Evolutionary conservation across 1,284 basidiomycete species (phyloP).

Genomic region (Irpex sp.): DNA sequence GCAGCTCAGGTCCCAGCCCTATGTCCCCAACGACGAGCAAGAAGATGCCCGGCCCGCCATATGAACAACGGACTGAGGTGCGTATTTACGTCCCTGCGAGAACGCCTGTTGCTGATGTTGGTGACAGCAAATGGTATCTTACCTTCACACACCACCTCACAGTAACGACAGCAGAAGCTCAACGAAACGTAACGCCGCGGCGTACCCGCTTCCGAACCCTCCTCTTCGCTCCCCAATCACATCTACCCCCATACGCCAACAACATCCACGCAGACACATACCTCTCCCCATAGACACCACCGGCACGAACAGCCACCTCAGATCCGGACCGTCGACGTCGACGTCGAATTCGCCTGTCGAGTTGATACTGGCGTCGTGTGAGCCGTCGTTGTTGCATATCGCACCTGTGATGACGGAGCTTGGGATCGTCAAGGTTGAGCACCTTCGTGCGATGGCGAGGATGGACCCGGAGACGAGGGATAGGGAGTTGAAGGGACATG

Average conservation of each 20-base stretch:
- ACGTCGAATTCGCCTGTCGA: conserved; percentile 41
- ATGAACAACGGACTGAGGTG: conserved; percentile 19
- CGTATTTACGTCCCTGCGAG: conserved; percentile 1
- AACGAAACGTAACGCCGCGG: conserved; percentile 9
- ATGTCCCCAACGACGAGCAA: conserved; percentile 19
- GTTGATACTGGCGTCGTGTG: conserved; percentile 48
- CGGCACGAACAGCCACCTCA: conserved; percentile 15
- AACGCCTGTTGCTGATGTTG: not conserved
- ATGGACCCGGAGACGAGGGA: conserved; percentile 62
- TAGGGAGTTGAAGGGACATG: conserved; percentile 62
- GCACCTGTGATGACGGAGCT: conserved; percentile 48
- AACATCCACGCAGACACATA: conserved; percentile 4
- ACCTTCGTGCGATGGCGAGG: conserved; percentile 55
- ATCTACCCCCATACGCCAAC: no score
- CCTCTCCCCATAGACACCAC: conserved; percentile 13
- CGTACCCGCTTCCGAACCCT: conserved; percentile 5
- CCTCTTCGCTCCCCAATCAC: conserved; percentile 14
- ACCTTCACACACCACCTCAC: conserved; percentile 27
- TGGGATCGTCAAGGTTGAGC: conserved; percentile 54
- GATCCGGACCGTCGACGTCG: conserved; percentile 16
- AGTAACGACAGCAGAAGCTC: conserved; percentile 24
- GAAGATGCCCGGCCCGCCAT: conserved; percentile 16
- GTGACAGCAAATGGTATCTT: conserved; percentile 23
- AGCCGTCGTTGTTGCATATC: conserved; percentile 58
- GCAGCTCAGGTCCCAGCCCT: conserved; percentile 13